phyloP scores from a whole-genome alignment of 2,329 filamentous ascomycete genomes.

The Mycosphaerella sp. region DNA sequence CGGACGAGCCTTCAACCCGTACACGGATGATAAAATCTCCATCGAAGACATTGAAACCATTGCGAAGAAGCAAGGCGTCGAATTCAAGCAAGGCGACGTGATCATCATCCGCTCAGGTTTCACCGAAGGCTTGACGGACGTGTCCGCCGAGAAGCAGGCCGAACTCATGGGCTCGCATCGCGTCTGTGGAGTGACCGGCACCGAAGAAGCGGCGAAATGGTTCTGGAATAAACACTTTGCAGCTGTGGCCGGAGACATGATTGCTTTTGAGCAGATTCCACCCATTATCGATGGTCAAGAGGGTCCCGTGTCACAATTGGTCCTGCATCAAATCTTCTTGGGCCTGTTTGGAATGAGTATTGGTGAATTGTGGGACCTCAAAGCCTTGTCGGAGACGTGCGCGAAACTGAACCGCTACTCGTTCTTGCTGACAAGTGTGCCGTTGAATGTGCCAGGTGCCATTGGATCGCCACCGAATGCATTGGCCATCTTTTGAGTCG shows the following conservation, averaged over 20 bases:
- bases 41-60: constrained; percentile 41
- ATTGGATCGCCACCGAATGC: constrained; percentile 33
- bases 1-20: constrained; percentile 51
- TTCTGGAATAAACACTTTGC: constrained; percentile 53
- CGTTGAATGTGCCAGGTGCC: constrained; percentile 39
- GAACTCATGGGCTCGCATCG: constrained; percentile 37
- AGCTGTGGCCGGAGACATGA: constrained; percentile 52
- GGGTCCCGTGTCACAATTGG: constrained; percentile 22
- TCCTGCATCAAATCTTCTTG: constrained; percentile 39
- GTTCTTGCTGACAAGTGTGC: constrained; percentile 41
- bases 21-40: constrained; percentile 43
- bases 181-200: constrained; percentile 41
- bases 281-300: constrained; percentile 27
- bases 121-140: constrained; percentile 39
- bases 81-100: constrained; percentile 48
- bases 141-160: constrained; percentile 35
- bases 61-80: constrained; percentile 40
- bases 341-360: constrained; percentile 41
- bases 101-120: constrained; percentile 52
- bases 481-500: constrained; percentile 29
- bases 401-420: constrained; percentile 35
- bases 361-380: constrained; percentile 43
- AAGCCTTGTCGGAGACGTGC: constrained; percentile 37
- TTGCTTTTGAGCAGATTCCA: constrained; percentile 45
- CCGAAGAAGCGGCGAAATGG: constrained; percentile 48